Conservation (phyloP, 306 rosid species). For the Vigna mungo region DNA sequence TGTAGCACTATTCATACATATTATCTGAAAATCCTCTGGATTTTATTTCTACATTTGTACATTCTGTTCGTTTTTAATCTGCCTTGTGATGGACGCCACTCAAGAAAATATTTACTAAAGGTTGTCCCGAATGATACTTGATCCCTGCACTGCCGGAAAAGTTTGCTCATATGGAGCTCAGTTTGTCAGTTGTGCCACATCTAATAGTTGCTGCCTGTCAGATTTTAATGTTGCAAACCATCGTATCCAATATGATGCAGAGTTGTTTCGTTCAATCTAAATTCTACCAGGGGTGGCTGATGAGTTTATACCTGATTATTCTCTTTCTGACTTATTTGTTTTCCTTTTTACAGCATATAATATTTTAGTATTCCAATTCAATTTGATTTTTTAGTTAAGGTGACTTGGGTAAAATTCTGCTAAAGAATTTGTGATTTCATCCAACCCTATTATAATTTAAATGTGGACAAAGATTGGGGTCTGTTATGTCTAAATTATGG, state of each 20-base stretch:
- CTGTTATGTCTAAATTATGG: conserved; percentile 21
- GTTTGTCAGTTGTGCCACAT: conserved; percentile 3
- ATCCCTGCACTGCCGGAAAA: conserved; percentile 6
- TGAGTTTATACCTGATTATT: background rate
- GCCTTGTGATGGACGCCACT: conserved; percentile 33
- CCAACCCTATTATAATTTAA: conserved; percentile 14
- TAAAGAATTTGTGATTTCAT: conserved; percentile 5
- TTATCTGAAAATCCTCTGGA: conserved; percentile 21
- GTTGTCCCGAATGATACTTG: conserved; percentile 21
- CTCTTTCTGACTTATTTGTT: conserved; percentile 35
- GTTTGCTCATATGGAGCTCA: conserved; percentile 2
- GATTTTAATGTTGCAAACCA: conserved; percentile 29
- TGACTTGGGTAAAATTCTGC: conserved; percentile 17
- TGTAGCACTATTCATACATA: conserved; percentile 27
- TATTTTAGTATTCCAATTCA: conserved; percentile 32
- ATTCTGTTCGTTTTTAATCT: conserved; percentile 30
- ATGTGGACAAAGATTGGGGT: conserved; percentile 10
- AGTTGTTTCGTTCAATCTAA: conserved; percentile 12
- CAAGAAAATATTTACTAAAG: conserved; percentile 14
- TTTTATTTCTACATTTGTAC: conserved; percentile 8
- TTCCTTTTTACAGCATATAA: conserved; percentile 22
- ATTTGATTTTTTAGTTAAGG: conserved; percentile 16
- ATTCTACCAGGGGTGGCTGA: conserved; percentile 31
- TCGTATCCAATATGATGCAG: conserved; percentile 20
- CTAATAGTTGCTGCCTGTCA: background rate